phyloP scores from a whole-genome alignment of 495 filamentous ascomycete genomes.

The Penicillium cosmopolitanum region DNA sequence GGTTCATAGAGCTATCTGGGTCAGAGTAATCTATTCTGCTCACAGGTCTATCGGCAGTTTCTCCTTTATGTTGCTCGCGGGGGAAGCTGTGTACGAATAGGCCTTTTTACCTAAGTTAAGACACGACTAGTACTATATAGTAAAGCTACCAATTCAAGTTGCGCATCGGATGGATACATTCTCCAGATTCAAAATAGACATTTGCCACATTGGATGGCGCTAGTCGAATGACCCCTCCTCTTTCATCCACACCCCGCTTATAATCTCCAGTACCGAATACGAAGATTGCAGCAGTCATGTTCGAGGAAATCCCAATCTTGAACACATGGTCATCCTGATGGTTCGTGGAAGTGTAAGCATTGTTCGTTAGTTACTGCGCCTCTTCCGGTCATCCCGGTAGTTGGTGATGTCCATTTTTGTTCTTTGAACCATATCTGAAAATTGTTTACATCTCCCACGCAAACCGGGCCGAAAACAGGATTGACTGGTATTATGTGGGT shows the following conservation, averaged over 20 bases:
- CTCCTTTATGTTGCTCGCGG: too few species aligned
- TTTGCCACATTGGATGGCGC: conserved; percentile 1
- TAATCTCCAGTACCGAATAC: background rate
- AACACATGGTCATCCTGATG: background rate
- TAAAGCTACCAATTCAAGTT: background rate
- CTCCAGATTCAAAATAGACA: conserved; percentile 1
- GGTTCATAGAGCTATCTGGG: background rate
- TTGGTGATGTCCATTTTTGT: background rate
- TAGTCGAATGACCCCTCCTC: conserved; percentile 3
- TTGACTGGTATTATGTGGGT: conserved; percentile 2
- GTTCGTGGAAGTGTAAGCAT: background rate
- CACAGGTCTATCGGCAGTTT: background rate
- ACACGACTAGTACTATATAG: background rate
- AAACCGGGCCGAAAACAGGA: conserved; percentile 3
- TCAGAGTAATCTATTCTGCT: background rate
- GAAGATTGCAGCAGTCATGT: background rate
- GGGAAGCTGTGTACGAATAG: too few species aligned
- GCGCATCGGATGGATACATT: background rate
- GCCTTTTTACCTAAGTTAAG: background rate
- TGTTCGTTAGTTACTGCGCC: background rate
- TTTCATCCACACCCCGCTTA: background rate
- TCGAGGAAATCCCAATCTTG: background rate
- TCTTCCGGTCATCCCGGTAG: background rate
- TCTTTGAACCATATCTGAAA: background rate
- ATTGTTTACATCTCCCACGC: background rate